phyloP scores from a whole-genome alignment of 345 rosid species.

The Atalantia buxifolia region DNA sequence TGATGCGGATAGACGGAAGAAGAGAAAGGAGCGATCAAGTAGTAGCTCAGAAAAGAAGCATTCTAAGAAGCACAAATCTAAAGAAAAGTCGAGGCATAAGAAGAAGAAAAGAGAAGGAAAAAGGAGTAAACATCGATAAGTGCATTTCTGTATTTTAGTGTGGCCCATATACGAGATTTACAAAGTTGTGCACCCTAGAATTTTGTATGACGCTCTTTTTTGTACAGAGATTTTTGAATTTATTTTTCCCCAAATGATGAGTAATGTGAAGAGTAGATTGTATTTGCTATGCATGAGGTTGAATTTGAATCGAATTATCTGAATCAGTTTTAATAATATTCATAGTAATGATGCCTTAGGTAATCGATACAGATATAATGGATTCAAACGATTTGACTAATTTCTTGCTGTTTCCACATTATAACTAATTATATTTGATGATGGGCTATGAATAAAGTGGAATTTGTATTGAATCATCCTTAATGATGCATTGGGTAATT shows the following conservation, averaged over 20 bases:
- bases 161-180: not conserved
- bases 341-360: too few species aligned
- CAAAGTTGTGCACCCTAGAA: not conserved
- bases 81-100: conserved; percentile 39
- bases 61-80: conserved; percentile 43
- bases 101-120: conserved; percentile 37
- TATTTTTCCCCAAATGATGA: not conserved
- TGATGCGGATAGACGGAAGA: conserved; percentile 27
- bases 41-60: conserved; percentile 42
- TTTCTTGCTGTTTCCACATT: not conserved
- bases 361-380: too few species aligned
- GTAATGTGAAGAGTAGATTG: not conserved
- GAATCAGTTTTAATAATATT: too few species aligned
- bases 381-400: not conserved
- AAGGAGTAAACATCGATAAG: conserved; percentile 25
- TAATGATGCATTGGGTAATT: too few species aligned
- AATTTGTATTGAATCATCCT: not conserved
- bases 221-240: not conserved
- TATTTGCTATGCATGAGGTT: too few species aligned
- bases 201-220: not conserved
- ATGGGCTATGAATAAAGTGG: not conserved
- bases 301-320: too few species aligned
- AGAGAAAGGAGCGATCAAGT: conserved; percentile 21
- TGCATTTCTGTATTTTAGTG: not conserved
- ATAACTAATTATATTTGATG: not conserved